Evolutionary conservation across 371 early-diverging fungal genomes (phyloP), one percentile per base, ranked within the genome.

Genomic region (Mortierella sp.): DNA sequence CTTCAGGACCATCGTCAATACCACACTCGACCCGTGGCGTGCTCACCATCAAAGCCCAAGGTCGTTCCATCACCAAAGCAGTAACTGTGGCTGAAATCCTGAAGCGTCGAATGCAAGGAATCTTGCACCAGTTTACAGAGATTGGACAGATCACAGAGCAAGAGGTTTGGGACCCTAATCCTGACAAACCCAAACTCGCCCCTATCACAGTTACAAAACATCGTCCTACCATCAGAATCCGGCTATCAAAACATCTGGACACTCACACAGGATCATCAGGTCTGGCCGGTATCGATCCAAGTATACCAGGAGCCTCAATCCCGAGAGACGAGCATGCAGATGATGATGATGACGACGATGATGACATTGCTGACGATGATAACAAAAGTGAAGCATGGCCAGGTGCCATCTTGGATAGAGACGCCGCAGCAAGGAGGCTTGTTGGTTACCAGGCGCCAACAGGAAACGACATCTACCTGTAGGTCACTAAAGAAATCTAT

Each of bases 11-110:
- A 25, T 5, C 21, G 14, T 47, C 58, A 10, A 17, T 40, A 12
- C n/a, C 54, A 24, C 12, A 44, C 24, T 24, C 54, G 21, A 34
- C 60, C 17, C 51, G 57, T 21, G 74, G 74, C 19, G 68, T 74
- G n/a, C 64, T 74, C 37, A 74, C 74, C 8, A 63, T 74, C 51
- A 74, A 74, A 41, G 74, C 74, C 13, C 74, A 86, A 55, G 89
- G 89, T 1, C 76, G 72, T 31, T 67, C 79, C 25, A 80, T 91
- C 49, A 85, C 86, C 59, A 88, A 88, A 40, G 83, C 89, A 22
- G 88, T 91, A 0, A 85, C 89, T 0, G 86, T 91, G 3, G 86
- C 83, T 12, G 91, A 91, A 57, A 88, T 91, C 51, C 79, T 86
- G 21, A 91, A 89, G 50, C 80, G 91, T 48, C 67, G 81, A 13